phyloP scores from a whole-genome alignment of 192 early-diverging fungal genomes.

The Backusella psychrophila region DNA sequence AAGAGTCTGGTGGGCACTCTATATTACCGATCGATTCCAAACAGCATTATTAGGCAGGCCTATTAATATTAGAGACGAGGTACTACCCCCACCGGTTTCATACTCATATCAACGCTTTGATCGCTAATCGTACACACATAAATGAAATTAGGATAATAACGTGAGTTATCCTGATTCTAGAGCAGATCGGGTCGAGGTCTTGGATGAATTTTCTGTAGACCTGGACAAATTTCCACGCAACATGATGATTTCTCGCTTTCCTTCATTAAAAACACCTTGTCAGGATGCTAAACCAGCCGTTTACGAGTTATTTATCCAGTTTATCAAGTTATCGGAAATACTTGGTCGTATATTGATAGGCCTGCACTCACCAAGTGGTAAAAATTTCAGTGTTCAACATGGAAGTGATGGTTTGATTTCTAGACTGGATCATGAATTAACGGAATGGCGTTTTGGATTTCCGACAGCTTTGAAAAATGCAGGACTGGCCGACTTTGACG shows the following conservation, averaged over 20 bases:
- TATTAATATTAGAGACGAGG: constrained; percentile 8
- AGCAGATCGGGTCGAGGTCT: constrained; percentile 15
- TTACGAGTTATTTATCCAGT: constrained; percentile 21
- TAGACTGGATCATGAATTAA: constrained; percentile 19
- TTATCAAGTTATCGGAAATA: constrained; percentile 22
- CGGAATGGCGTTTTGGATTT: constrained; percentile 17
- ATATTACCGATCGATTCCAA: constrained; percentile 1
- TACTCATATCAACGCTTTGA: neutral
- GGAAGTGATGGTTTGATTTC: constrained; percentile 22
- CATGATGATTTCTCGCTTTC: constrained; percentile 2
- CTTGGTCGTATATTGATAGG: constrained; percentile 21
- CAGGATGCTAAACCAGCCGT: neutral
- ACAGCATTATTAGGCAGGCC: constrained; percentile 5
- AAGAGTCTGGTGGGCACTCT: constrained; percentile 8
- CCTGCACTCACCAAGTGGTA: constrained; percentile 17
- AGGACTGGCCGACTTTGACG: neutral
- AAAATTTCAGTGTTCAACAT: constrained; percentile 16
- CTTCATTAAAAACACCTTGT: neutral
- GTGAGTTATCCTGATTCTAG: constrained; percentile 14
- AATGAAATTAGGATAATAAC: constrained; percentile 9
- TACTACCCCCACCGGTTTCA: neutral
- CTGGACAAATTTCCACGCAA: neutral
- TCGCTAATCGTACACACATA: neutral
- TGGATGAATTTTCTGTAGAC: constrained; percentile 6
- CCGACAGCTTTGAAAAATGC: constrained; percentile 6